A percentile compares a stretch with the other conserved stretches of the same genome.
Evolutionary conservation across 1,284 basidiomycete species (phyloP).

Genomic region (Neonothopanus nambi): DNA sequence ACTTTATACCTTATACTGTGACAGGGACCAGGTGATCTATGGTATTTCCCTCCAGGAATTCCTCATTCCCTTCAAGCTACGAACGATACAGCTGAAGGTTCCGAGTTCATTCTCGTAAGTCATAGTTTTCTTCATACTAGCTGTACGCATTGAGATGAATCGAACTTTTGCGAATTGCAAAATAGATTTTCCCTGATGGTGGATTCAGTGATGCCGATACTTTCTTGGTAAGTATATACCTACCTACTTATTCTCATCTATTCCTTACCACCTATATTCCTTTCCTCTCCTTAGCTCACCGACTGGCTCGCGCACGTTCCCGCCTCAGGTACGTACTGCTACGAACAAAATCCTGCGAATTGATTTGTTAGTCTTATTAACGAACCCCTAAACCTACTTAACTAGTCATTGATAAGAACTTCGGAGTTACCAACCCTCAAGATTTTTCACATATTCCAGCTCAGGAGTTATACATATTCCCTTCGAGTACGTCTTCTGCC

Average conservation of each 20-base stretch:
- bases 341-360: too few species aligned
- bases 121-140: slow-evolving; percentile 2
- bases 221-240: slow-evolving; percentile 47
- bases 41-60: too few species aligned
- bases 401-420: slow-evolving; percentile 72
- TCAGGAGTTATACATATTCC: slow-evolving; percentile 69
- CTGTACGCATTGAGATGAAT: background rate
- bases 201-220: slow-evolving; percentile 68
- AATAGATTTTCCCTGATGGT: slow-evolving; percentile 63
- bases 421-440: slow-evolving; percentile 47
- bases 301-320: slow-evolving; percentile 67
- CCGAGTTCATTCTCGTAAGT: slow-evolving; percentile 69
- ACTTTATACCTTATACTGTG: background rate
- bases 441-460: slow-evolving; percentile 60
- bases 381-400: too few species aligned
- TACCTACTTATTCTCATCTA: too few species aligned
- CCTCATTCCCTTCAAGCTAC: too few species aligned
- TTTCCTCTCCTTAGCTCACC: slow-evolving; percentile 49
- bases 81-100: slow-evolving; percentile 50
- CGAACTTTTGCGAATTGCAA: slow-evolving; percentile 1
- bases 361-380: too few species aligned
- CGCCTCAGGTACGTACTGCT: slow-evolving; percentile 33
- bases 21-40: slow-evolving; percentile 45
- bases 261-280: too few species aligned
- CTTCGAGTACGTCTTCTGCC: slow-evolving; percentile 41